Evolutionary conservation across 139 green algal genomes (phyloP), one percentile per base, ranked within the genome.

Genomic region (Coccomyxa sp.): DNA sequence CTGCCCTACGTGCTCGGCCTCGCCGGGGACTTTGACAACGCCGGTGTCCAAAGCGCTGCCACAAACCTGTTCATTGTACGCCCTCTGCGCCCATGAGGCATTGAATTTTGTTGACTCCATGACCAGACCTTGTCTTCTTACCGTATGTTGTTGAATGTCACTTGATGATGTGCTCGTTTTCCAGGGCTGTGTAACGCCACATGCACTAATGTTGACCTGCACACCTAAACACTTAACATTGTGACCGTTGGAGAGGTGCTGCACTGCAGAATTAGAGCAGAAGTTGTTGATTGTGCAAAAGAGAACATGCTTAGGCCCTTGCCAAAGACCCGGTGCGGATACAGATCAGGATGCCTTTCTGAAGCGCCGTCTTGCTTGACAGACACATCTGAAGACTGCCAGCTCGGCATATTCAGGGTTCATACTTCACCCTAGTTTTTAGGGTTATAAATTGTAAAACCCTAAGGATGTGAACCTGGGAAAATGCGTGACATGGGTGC

Each of bases 1-100:
- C 82, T 76, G 15, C 30, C 77, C 30, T 58, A 68, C 21, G 30
- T 85, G 76, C 28, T 78, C 0, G 75, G 59, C 31, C 38, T 79
- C 0, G 58, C 82, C 16, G 59, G 74, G 30, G 60, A 81, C 28
- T 81, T 85, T 67, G 57, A 58, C 18, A 17, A 85, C 14, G n/a
- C 17, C 13, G 51, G n/a, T 17, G n/a, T 81, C 17, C 14, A n/a
- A 14, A 13, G 23, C 10, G 76, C 74, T 13, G 82, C 82, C 18
- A 31, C 31, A 14, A n/a, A 51, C 25, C 76, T 82, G 31, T n/a
- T 85, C 51, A 80, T 12, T 14, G 79, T 82, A 17, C 18, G 60
- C 14, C 3, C 79, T 58, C 1, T 57, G 9, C 14, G 3, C 58
- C 38, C 38, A 51, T 51, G 38, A 51, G 38, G 38, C 38, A 51